Base-by-base conservation (phyloP, 1,139 yeast genomes). In the Diutina scorzettiae region DNA sequence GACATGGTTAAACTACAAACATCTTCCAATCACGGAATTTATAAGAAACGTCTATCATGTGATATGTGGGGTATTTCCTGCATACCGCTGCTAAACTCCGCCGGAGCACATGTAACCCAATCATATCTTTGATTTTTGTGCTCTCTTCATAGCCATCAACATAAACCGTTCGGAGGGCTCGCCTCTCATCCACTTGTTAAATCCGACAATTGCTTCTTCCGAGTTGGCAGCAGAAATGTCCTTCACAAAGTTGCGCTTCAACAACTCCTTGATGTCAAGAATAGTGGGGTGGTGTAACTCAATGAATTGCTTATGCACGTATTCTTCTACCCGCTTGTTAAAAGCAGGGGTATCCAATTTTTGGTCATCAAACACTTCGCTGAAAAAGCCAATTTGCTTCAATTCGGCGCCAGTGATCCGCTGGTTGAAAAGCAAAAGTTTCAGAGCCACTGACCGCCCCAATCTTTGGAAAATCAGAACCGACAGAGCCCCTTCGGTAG, bases 401-500 rank as follows among this genome's bases (percentile, higher is more conserved):
- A 87, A 67, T 24, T 76, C 81, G n/a, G 65, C 57, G 41, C 85
- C 85, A 1, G 58, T 52, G 42, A 86, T 71, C 21, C 85, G 87
- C 55, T 73, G 73, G 4, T 87, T 76, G 44, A 81, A 70, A 47
- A 85, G 64, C 40, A 86, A 63, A 0, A 87, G 85, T 58, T 85
- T 93, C 43, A 80, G 69, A 20, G 94, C 80, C 51, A 69, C 71
- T 47, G 86, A 78, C 65, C 79, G 66, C 2, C 95, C 95, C 47
- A 86, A 65, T 53, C 94, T 71, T 51, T 68, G 60, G 34, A 82
- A 77, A 44, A 86, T 66, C 9, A 91, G 75, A 17, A 77, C 73
- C 9, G 86, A 77, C 3, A 86, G 64, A 5, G 79, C 86, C 45
- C 95, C 95, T 60, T 86, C 96, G 46, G 85, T 76, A 3, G 83